These are phyloP conservation scores for Cylindrotheca closterium DNA, from an alignment of 108 stramenopile genomes.

Conservation along the genomic window DNA sequence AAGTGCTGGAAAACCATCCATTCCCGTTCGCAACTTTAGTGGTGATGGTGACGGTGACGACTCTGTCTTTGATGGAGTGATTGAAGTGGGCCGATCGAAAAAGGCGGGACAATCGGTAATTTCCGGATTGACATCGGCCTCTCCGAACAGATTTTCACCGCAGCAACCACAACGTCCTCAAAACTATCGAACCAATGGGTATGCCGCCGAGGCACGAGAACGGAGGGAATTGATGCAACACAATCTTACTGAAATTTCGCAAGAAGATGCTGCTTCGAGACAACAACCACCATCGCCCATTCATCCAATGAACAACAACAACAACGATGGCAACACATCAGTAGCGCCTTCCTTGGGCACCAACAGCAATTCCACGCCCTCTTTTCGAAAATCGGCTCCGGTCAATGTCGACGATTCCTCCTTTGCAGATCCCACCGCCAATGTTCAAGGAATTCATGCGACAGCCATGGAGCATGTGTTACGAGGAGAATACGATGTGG, in stretches of 20 bases:
- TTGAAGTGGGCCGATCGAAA: neutral
- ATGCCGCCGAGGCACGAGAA: neutral
- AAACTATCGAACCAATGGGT: neutral
- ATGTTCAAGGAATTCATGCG: constrained; percentile 40
- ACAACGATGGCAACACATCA: neutral
- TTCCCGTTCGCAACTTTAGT: too few species aligned
- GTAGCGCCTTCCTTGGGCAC: neutral
- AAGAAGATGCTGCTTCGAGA: neutral
- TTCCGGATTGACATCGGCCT: neutral
- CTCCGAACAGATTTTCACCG: neutral
- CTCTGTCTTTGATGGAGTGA: neutral
- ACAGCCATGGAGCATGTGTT: constrained; percentile 51
- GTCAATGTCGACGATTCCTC: constrained; percentile 35
- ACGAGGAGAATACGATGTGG: constrained; percentile 48
- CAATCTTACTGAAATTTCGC: neutral
- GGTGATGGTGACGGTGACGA: neutral
- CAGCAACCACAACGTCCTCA: neutral
- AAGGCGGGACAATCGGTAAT: neutral
- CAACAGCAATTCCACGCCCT: constrained; percentile 4
- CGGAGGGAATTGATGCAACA: neutral
- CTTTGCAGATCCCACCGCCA: constrained; percentile 23
- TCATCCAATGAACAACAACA: neutral
- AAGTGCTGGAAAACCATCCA: too few species aligned
- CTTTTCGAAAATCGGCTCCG: constrained; percentile 24
- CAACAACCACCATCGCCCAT: neutral